Evolutionary conservation across 31 red algal genomes (phyloP).

Genomic region (Asparagopsis taxiformis): DNA sequence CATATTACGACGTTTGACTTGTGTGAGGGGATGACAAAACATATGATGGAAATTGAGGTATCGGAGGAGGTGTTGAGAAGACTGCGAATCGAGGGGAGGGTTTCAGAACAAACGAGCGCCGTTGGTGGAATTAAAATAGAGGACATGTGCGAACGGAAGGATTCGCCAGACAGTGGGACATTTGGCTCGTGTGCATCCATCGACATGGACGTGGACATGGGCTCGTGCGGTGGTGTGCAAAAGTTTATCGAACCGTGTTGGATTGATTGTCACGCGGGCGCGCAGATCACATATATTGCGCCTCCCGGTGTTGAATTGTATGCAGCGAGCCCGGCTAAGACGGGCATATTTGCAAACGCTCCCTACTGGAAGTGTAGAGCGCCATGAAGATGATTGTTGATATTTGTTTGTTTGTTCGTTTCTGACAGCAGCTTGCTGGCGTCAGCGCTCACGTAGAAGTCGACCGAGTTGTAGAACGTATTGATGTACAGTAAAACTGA

Average conservation of each 20-base stretch:
- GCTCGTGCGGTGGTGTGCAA: slow-evolving; percentile 15
- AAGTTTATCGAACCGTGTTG: slow-evolving; percentile 31
- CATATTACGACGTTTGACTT: slow-evolving; percentile 18
- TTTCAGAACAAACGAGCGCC: slow-evolving; percentile 3
- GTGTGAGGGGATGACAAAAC: slow-evolving; percentile 29
- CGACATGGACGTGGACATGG: slow-evolving; percentile 15
- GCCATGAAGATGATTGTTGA: slow-evolving; percentile 2
- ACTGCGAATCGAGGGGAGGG: slow-evolving; percentile 20
- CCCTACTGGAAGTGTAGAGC: slow-evolving; percentile 19
- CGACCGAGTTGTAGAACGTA: no score
- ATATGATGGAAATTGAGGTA: slow-evolving; percentile 15
- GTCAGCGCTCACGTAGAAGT: no score
- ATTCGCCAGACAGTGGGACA: not conserved
- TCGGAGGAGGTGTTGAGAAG: slow-evolving; percentile 17
- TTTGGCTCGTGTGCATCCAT: slow-evolving; percentile 5
- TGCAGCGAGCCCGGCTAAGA: slow-evolving; percentile 42
- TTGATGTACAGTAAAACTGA: no score
- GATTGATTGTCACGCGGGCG: slow-evolving; percentile 45
- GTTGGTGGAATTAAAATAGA: not conserved
- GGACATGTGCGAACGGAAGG: not conserved
- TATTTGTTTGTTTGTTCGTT: no score
- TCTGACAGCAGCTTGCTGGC: no score
- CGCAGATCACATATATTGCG: slow-evolving; percentile 27
- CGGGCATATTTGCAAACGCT: slow-evolving; percentile 21
- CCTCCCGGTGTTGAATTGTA: slow-evolving; percentile 32